Conservation (phyloP, 768 basidiomycete species). For the Lactifluus echinatus region DNA sequence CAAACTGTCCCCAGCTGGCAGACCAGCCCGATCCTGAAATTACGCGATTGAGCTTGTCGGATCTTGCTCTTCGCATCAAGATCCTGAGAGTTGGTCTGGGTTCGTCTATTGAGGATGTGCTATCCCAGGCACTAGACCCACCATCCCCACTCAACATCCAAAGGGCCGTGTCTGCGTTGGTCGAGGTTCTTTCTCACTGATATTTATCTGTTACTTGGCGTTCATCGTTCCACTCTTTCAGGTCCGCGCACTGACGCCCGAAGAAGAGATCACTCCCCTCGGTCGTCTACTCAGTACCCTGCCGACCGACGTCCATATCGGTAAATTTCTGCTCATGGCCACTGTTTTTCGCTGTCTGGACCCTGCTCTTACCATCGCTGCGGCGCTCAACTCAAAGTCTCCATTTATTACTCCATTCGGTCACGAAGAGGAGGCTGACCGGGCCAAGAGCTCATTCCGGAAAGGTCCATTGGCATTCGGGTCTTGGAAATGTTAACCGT, state of each 20-base stretch:
- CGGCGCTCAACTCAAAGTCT: conserved; percentile 84
- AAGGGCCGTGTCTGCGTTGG: conserved; percentile 80
- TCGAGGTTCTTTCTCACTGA: conserved; percentile 49
- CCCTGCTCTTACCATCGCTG: conserved; percentile 94
- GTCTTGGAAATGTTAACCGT: no score
- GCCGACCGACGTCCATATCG: conserved; percentile 92
- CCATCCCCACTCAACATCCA: conserved; percentile 81
- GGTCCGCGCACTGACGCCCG: conserved; percentile 78
- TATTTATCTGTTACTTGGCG: background rate
- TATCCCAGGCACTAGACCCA: conserved; percentile 83
- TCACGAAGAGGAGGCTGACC: conserved; percentile 76
- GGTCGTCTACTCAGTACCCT: conserved; percentile 83
- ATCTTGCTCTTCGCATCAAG: conserved; percentile 85
- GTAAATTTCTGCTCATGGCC: conserved; percentile 84
- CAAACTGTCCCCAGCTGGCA: conserved; percentile 51
- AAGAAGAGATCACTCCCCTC: conserved; percentile 92
- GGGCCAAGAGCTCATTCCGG: conserved; percentile 73
- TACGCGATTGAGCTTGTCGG: conserved; percentile 85
- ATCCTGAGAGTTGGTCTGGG: conserved; percentile 88
- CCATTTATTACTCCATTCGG: conserved; percentile 90
- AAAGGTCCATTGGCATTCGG: conserved; percentile 25
- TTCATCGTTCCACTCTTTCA: conserved; percentile 23
- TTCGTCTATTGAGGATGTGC: conserved; percentile 79
- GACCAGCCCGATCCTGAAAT: conserved; percentile 94
- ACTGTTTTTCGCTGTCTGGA: conserved; percentile 85